Base-by-base conservation (phyloP, 2,329 filamentous ascomycete species). In the Exophiala calicioides region DNA sequence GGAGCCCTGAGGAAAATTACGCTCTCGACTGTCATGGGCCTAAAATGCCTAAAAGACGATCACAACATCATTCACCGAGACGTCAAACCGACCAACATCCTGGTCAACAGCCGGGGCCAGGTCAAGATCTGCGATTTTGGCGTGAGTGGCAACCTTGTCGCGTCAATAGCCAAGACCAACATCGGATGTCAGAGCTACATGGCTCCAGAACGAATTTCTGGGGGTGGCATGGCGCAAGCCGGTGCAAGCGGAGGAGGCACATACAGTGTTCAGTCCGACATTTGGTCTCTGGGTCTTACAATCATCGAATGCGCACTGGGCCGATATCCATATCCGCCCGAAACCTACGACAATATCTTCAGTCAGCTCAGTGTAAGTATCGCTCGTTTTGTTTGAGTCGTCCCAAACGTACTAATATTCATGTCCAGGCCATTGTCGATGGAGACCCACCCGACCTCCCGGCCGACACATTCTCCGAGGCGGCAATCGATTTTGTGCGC, bases 181-280 rank as follows among this genome's bases (percentile, higher is more conserved):
- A 98, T 98, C 61, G 93, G 93, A 29, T 98, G 93, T 63, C 93
- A 98, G 70, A 96, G 90, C 64, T 98, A 98, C 71, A 98, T 98
- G 93, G 93, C 93, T 0, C 93, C 93, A 0, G 93, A 98, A 68
- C 78, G 93, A 56, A 98, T 98, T 61, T 89, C 89, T 6, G 89
- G 88, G 37, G 90, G 90, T 46, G 86, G 86, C 16, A 82, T 90
- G 61, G 82, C 87, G 48, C 80, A 85, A 52, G 77, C 81, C 3
- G 85, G 85, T 19, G 76, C 83, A 13, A 37, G 20, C 23, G 76
- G 80, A 4, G 85, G 85, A 49, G 91, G 91, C 46, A 95, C 91
- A 2, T 98, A 98, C 69, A 95, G 88, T 65, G 93, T 98, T 29
- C 93, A 97, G 69, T 95, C 89, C 64, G 93, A 98, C 65, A 91